Conservation (phyloP, 306 rosid species). For the Pyrus communis region DNA sequence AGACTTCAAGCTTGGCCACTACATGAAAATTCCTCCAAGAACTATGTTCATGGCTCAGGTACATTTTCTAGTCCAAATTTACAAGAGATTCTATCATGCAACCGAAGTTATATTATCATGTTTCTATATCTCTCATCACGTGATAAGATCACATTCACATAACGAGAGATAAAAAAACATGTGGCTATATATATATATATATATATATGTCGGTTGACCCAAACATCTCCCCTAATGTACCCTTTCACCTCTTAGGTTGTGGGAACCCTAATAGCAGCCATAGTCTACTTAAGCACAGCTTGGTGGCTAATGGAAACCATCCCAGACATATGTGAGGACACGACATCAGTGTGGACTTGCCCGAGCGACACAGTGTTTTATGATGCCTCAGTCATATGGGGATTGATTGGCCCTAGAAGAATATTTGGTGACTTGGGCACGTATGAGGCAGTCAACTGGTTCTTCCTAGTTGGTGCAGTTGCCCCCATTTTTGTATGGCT, state of each 20-base stretch:
- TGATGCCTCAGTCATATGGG: conserved; percentile 94
- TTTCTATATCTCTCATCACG: neutral
- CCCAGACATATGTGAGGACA: conserved; percentile 70
- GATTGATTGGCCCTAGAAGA: conserved; percentile 70
- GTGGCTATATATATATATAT: neutral
- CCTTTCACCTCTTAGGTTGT: conserved; percentile 36
- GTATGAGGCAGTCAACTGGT: conserved; percentile 63
- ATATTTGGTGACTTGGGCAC: conserved; percentile 67
- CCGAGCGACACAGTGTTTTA: conserved; percentile 78
- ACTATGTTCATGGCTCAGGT: conserved; percentile 98
- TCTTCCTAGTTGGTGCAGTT: conserved; percentile 65
- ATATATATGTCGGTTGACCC: neutral
- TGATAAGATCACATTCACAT: neutral
- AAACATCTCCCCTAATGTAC: neutral
- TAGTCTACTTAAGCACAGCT: conserved; percentile 70
- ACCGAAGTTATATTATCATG: neutral
- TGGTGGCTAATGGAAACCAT: conserved; percentile 95
- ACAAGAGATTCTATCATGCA: neutral
- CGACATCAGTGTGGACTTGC: conserved; percentile 78
- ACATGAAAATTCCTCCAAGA: conserved; percentile 97
- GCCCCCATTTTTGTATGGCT: conserved; percentile 70
- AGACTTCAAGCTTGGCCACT: conserved; percentile 95
- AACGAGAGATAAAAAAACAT: too few species aligned
- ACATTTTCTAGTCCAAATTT: neutral
- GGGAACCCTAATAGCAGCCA: conserved; percentile 56